Evolutionary conservation across 1,284 basidiomycete species (phyloP).

Genomic region (Apiotrichum akiyoshidainum): DNA sequence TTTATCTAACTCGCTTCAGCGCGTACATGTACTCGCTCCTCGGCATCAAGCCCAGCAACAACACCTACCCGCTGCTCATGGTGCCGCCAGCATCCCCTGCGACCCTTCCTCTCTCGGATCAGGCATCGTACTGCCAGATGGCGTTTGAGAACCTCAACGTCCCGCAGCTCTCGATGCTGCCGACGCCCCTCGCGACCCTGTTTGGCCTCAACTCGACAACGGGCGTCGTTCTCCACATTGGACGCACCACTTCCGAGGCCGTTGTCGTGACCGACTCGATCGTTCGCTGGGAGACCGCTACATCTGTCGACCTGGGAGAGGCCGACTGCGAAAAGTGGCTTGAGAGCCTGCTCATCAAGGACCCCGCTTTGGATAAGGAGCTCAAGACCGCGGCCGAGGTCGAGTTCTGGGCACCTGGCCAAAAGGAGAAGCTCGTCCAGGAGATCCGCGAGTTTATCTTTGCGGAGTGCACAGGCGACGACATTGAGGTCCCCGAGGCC

Average conservation of each 20-base stretch:
- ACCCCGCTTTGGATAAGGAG: constrained; percentile 58
- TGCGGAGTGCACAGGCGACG: constrained; percentile 41
- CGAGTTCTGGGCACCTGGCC: constrained; percentile 30
- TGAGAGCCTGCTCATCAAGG: constrained; percentile 66
- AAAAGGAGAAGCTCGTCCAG: constrained; percentile 34
- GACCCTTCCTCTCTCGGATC: constrained; percentile 56
- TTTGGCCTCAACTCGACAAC: constrained; percentile 75
- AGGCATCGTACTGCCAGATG: constrained; percentile 74
- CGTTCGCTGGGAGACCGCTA: constrained; percentile 61
- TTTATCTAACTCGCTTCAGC: constrained; percentile 56
- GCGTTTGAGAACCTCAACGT: constrained; percentile 97
- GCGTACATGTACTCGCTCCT: constrained; percentile 76
- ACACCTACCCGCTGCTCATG: constrained; percentile 55
- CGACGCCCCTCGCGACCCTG: constrained; percentile 77
- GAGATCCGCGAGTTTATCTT: constrained; percentile 42
- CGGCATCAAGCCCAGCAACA: constrained; percentile 73
- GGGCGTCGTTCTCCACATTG: constrained; percentile 83
- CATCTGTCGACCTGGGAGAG: constrained; percentile 64
- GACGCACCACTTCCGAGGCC: constrained; percentile 67
- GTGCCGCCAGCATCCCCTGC: constrained; percentile 59
- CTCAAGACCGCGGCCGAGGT: constrained; percentile 57
- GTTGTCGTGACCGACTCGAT: constrained; percentile 71
- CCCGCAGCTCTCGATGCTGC: constrained; percentile 76
- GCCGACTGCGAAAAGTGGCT: constrained; percentile 72
- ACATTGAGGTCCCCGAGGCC: constrained; percentile 40